These are phyloP conservation scores for Saposhnikovia divaricata DNA, from an alignment of 129 eudicot species.

Conservation along the genomic window DNA sequence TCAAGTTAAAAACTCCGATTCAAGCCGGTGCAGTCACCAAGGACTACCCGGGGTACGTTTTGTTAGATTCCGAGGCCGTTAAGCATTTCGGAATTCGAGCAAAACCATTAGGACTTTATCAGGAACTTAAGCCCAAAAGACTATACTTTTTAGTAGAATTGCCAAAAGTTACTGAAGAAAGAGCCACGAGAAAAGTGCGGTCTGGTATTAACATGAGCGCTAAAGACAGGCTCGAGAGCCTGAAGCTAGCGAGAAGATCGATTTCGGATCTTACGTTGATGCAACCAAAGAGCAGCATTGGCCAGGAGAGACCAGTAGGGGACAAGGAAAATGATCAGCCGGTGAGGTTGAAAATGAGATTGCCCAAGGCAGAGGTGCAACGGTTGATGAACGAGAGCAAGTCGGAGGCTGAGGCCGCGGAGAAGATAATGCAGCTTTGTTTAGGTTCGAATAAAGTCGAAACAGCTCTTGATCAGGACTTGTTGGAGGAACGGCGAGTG, in stretches of 20 bases:
- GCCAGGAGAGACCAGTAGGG: conserved; percentile 20
- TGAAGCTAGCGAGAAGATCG: conserved; percentile 66
- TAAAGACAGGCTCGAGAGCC: conserved; percentile 79
- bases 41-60: conserved; percentile 1
- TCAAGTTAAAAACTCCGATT: background rate
- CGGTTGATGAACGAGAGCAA: conserved; percentile 60
- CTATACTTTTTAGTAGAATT: background rate
- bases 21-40: conserved; percentile 4
- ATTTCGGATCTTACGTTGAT: conserved; percentile 52
- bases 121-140: conserved; percentile 1
- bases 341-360: conserved; percentile 54
- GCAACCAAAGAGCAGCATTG: conserved; percentile 30
- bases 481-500: background rate
- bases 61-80: conserved; percentile 2
- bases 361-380: conserved; percentile 84
- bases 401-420: conserved; percentile 56
- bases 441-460: conserved; percentile 17
- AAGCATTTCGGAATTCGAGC: conserved; percentile 6
- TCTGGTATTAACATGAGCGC: conserved; percentile 80
- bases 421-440: conserved; percentile 53
- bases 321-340: conserved; percentile 13
- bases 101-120: conserved; percentile 1
- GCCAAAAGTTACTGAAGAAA: conserved; percentile 20
- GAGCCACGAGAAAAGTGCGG: conserved; percentile 40
- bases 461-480: background rate